Evolutionary conservation across 2,329 filamentous ascomycete genomes (phyloP).

Genomic region (Endothia cerciana): DNA sequence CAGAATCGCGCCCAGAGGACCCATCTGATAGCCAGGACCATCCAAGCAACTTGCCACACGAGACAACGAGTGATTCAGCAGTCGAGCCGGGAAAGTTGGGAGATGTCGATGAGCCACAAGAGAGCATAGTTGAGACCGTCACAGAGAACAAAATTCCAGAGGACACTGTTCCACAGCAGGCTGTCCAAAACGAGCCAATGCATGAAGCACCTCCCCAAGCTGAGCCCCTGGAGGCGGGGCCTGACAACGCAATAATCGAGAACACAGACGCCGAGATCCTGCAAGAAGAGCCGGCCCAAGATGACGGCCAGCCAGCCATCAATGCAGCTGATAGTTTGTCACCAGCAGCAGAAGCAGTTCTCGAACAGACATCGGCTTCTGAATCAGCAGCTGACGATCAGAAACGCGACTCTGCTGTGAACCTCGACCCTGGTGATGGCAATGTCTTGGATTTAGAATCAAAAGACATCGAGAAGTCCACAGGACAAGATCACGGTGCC

Average conservation of each 20-base stretch:
- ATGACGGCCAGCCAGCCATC: not conserved
- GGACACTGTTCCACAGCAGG: not conserved
- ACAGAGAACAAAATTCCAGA: not conserved
- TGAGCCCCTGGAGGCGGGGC: not conserved
- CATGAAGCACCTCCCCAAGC: not conserved
- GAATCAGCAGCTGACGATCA: not conserved
- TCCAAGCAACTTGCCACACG: not conserved
- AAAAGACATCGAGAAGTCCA: not conserved
- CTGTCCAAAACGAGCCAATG: not conserved
- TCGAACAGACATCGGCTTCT: not conserved
- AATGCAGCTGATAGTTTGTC: not conserved
- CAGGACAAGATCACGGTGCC: not conserved
- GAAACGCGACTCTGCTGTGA: slow-evolving; percentile 10
- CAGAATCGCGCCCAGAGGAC: not conserved
- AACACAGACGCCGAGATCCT: not conserved
- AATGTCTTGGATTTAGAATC: not conserved
- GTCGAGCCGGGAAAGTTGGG: not conserved
- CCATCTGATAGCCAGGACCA: not conserved
- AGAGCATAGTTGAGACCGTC: not conserved
- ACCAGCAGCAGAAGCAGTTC: not conserved
- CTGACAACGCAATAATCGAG: not conserved
- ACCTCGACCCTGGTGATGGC: not conserved
- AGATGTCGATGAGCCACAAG: not conserved
- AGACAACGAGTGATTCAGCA: not conserved
- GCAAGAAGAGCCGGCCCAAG: not conserved